phyloP scores from a whole-genome alignment of 768 basidiomycete genomes.

The Kwoniella pini region DNA sequence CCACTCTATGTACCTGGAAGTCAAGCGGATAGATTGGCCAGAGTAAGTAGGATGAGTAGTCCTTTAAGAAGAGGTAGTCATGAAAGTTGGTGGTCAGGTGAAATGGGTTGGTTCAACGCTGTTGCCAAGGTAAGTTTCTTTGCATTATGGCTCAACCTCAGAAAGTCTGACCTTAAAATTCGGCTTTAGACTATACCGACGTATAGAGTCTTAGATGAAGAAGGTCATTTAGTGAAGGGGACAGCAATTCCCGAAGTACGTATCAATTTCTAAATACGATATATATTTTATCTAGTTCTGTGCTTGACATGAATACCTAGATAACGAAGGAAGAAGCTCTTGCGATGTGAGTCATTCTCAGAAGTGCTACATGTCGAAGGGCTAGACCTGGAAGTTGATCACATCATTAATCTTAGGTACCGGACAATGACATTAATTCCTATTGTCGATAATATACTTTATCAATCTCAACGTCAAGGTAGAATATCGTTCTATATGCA shows the following conservation, averaged over 20 bases:
- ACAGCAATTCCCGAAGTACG: conserved; percentile 74
- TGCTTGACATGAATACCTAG: conserved; percentile 10
- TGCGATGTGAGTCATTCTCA: conserved; percentile 72
- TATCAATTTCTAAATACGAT: no score
- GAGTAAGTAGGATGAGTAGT: conserved; percentile 39
- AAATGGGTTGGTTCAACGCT: conserved; percentile 50
- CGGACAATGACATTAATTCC: conserved; percentile 58
- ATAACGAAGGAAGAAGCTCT: conserved; percentile 46
- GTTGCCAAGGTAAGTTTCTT: conserved; percentile 48
- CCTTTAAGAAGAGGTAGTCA: conserved; percentile 47
- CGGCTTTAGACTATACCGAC: conserved; percentile 70
- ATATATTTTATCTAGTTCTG: no score
- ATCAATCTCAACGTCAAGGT: conserved; percentile 90
- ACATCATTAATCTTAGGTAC: conserved; percentile 22
- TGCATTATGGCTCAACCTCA: no score
- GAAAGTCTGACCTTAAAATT: no score
- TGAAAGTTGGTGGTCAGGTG: conserved; percentile 49
- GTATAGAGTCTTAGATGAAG: conserved; percentile 79
- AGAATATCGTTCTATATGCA: conserved; percentile 56
- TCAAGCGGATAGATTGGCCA: conserved; percentile 39
- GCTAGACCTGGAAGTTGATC: no score
- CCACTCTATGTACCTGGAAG: conserved; percentile 44
- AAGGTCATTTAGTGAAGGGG: conserved; percentile 70
- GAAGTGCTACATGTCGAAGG: neutral
- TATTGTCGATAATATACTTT: conserved; percentile 79